Base-by-base conservation (phyloP, 1,284 basidiomycete genomes). In the Pulveroboletus sp. region DNA sequence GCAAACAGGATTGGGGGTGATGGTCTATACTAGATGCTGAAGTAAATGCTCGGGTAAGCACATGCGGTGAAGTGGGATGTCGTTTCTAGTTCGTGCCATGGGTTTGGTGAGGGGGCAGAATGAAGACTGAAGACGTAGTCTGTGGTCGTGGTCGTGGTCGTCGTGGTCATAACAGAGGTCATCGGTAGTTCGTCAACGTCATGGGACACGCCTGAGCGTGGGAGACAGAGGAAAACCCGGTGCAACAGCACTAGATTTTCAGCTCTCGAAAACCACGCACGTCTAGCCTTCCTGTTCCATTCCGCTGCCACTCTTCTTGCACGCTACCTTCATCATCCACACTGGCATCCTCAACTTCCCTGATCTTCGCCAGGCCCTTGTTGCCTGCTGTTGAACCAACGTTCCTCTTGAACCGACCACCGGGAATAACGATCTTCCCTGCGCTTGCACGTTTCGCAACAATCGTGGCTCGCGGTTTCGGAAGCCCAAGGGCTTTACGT, bases 211-310 rank as follows among this genome's bases (percentile, higher is more conserved):
- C 47, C 33, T 35, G 35, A 49, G 35, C 31, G 49, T 43, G 43
- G 26, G 26, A n/a, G 26, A 26, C 22, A 24, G 44, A 17, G 43
- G 47, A 49, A 55, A 56, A 36, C 44, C 46, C 18, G 7, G 49
- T 17, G 24, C 39, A 49, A 49, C 31, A 38, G 44, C 52, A 49
- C 62, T 74, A 91, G 64, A 92, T 92, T 81, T 84, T 89, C 69
- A 92, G 71, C 75, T 92, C 90, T 62, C 87, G 78, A 72, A 92
- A 92, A 50, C 89, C 89, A 56, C 89, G 78, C 57, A 91, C 88
- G 70, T 92, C 89, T 57, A 92, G 72, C 63, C 89, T 75, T 53
- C 89, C 89, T 38, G 81, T 81, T 55, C 90, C 89, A 72, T 89
- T 92, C 65, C 76, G 78, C 64, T 74, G 74, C 89, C 89, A 92